Conservation (phyloP, 495 filamentous ascomycete genomes). For the Elaphomyces granulatus region DNA sequence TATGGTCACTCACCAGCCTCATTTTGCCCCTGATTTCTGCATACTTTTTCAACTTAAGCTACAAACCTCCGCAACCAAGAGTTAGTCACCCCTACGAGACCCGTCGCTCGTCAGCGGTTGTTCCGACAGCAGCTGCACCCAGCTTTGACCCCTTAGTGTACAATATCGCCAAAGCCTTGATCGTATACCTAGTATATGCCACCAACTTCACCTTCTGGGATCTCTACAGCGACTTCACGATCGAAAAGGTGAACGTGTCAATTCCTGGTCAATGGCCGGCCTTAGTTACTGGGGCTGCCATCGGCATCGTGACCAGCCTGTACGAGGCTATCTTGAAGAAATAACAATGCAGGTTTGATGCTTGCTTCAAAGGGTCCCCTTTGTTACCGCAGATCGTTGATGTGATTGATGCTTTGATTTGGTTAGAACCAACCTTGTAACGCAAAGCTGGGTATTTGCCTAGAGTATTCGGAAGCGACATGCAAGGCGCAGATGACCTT, state of each 20-base stretch:
- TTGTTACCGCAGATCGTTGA: no score
- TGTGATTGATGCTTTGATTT: no score
- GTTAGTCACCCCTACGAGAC: constrained; percentile 11
- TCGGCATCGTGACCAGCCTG: constrained; percentile 53
- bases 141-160: constrained; percentile 75
- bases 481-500: no score
- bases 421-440: no score
- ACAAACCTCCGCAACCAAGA: constrained; percentile 23
- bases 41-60: constrained; percentile 78
- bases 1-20: constrained; percentile 64
- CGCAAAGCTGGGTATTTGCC: no score
- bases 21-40: constrained; percentile 53
- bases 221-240: constrained; percentile 38
- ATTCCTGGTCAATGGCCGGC: constrained; percentile 60
- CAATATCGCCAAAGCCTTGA: constrained; percentile 69
- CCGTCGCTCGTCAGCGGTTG: constrained; percentile 2
- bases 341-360: no score
- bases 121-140: constrained; percentile 23
- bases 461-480: no score
- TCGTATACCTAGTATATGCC: constrained; percentile 65
- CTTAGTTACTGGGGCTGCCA: constrained; percentile 53
- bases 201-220: constrained; percentile 53
- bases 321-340: constrained; percentile 78
- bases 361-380: no score
- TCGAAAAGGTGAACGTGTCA: constrained; percentile 46